These are phyloP conservation scores for Dillenia turbinata DNA, from an alignment of 164 flowering plant genomes.

Conservation along the genomic window DNA sequence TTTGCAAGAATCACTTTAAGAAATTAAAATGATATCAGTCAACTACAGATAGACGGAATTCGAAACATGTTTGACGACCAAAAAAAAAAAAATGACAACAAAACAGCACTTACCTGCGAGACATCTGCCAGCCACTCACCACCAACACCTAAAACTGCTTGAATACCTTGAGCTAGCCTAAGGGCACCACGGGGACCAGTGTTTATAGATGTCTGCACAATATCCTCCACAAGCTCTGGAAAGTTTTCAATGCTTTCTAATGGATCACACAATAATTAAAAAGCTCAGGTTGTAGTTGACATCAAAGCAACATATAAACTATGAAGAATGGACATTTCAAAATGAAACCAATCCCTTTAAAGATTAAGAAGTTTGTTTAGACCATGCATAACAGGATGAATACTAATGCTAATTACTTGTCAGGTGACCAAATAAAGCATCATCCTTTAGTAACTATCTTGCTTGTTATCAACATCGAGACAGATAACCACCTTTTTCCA, in stretches of 20 bases:
- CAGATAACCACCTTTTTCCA: no score
- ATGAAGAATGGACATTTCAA: no score
- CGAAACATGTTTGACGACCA: no score
- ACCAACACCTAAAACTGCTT: conserved; percentile 87
- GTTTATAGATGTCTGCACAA: conserved; percentile 75
- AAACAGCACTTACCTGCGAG: conserved; percentile 47
- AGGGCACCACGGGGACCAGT: conserved; percentile 93
- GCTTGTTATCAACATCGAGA: no score
- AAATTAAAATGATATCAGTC: no score
- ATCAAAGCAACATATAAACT: not conserved
- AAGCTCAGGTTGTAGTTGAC: not conserved
- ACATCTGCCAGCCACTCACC: conserved; percentile 85
- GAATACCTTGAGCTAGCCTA: conserved; percentile 84
- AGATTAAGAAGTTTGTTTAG: no score
- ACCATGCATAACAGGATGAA: not conserved
- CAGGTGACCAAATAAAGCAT: not conserved
- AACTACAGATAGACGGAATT: no score
- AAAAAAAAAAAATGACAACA: no score
- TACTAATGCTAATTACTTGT: no score
- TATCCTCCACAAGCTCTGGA: conserved; percentile 90
- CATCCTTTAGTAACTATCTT: no score
- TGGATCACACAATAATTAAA: not conserved
- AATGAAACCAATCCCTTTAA: not conserved
- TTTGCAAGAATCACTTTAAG: no score
- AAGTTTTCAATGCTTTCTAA: conserved; percentile 67